Base-by-base conservation (phyloP, 805 yeast genomes). In the Ogataea neopini region DNA sequence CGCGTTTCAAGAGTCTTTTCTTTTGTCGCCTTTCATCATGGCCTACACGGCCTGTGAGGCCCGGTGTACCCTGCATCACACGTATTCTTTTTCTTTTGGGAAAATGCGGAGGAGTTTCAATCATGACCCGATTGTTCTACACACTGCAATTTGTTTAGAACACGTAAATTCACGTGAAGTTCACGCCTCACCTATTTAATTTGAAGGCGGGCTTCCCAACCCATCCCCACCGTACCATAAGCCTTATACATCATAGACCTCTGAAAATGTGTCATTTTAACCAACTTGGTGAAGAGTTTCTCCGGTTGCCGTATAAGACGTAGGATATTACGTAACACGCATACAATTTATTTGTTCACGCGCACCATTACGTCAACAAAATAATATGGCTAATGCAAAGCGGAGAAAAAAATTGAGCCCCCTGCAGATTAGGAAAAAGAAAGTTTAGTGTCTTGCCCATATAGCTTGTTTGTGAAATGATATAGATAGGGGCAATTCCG, bases 321-420 rank as follows among this genome's bases (percentile, higher is more conserved):
- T 7, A 29, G 4, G 17, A 4, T 8, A 6, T 11, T 22, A 20
- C 32, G 41, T 25, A 38, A 25, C 32, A 14, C 19, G 17, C 30
- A 26, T 17, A 17, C 33, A 11, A 10, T 17, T 4, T 15, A 4
- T 4, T 15, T 11, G 15, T 15, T 15, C 13, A 5, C 5, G 26
- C 28, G 42, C 42, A 39, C 42, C 19, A 39, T 39, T 39, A 39
- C 42, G 33, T 39, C 42, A 39, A 39, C 9, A 22, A 17, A 17
- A 17, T 39, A 26, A 11, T 22, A 36, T 14, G 33, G 11, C 13
- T 13, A 13, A 10, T 39, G 42, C 42, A 39, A 25, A 26, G 32
- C 15, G 33, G 30, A 38, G 22, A 38, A 23, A 38, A 26, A 38
- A 26, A 26, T 8, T 4, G 15, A 38, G 3, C 25, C 20, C 42